Base-by-base conservation (phyloP, 441 rosid species). In the Flueggea neowawraea region DNA sequence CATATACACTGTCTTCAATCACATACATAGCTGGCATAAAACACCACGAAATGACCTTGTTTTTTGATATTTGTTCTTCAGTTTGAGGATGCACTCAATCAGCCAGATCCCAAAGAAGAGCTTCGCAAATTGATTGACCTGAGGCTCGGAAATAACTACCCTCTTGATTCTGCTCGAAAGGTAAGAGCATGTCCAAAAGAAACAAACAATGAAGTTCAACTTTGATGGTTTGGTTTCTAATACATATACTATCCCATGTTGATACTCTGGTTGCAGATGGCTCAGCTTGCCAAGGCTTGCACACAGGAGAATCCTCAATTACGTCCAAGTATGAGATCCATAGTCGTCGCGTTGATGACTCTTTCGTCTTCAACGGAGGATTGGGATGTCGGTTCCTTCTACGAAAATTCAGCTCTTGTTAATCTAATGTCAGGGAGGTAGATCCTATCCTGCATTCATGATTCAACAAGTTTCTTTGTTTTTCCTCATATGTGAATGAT, bases 331-430 rank as follows among this genome's bases (percentile, higher is more conserved):
- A 94, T 87, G 96, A 83, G 96, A 73, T 87, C 93, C 48, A 78
- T 91, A 2, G 97, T 94, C 57, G 99, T 91, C 54, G 95, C 96
- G n/a, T 72, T 89, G 31, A 87, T 84, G 71, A 87, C 96, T 3
- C 92, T 94, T 32, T 87, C 91, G 2, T 94, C 99, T 0, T 58
- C 89, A 0, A 87, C 96, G 0, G 95, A 85, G 58, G 95, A 91
- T 32, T 91, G 95, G 93, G 97, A 87, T 68, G 85, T 80, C 9
- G 91, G 85, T 31, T 72, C 92, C 61, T 85, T 88, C 76, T 84
- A 84, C 39, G 89, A 85, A 59, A 87, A 87, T 71, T 76, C 83
- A 15, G 85, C 86, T 71, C 80, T 93, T 2, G 68, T 83, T 64
- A 87, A 84, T 63, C 83, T 88, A 31, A 82, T 90, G 96, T 88